A percentile compares a stretch with the other conserved stretches of the same genome.
These are phyloP conservation scores for Ophiostoma ips DNA, from an alignment of 2,329 filamentous ascomycete species.

Conservation along the genomic window DNA sequence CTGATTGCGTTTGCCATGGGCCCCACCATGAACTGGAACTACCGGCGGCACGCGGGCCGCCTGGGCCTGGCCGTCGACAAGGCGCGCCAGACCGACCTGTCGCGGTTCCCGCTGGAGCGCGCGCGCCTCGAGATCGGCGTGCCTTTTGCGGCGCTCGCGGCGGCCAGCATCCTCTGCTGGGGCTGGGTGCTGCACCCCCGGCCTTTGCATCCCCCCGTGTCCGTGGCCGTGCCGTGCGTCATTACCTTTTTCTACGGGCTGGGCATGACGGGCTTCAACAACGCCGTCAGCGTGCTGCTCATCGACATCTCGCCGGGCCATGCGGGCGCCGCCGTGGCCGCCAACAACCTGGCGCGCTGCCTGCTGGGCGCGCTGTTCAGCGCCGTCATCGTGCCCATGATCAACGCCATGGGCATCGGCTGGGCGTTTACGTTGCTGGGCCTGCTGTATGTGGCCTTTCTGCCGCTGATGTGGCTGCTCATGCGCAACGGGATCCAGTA, in stretches of 20 bases:
- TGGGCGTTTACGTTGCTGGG: conserved; percentile 38
- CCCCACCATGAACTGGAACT: conserved; percentile 52
- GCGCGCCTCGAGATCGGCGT: conserved; percentile 35
- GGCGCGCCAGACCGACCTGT: conserved; percentile 35
- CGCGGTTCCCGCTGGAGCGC: conserved; percentile 36
- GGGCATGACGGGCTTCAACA: conserved; percentile 40
- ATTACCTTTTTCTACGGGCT: conserved; percentile 33
- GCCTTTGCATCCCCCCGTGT: conserved; percentile 25
- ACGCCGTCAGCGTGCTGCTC: conserved; percentile 36
- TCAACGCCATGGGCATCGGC: conserved; percentile 24
- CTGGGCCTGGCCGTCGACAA: conserved; percentile 39
- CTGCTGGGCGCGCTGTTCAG: conserved; percentile 38
- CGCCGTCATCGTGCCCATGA: conserved; percentile 38
- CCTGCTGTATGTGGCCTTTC: conserved; percentile 25
- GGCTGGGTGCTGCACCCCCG: conserved; percentile 40
- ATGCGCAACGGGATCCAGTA: conserved; percentile 30
- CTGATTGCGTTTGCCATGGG: conserved; percentile 34
- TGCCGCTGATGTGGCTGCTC: conserved; percentile 27
- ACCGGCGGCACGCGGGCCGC: conserved; percentile 41
- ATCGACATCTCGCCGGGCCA: conserved; percentile 40
- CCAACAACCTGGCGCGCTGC: conserved; percentile 43
- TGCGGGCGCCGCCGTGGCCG: conserved; percentile 39
- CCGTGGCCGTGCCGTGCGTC: conserved; percentile 32
- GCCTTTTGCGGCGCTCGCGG: conserved; percentile 36
- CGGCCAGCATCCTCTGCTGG: conserved; percentile 32